Evolutionary conservation across 345 rosid genomes (phyloP), one percentile per base, ranked within the genome.

Genomic region (Mangifera indica): DNA sequence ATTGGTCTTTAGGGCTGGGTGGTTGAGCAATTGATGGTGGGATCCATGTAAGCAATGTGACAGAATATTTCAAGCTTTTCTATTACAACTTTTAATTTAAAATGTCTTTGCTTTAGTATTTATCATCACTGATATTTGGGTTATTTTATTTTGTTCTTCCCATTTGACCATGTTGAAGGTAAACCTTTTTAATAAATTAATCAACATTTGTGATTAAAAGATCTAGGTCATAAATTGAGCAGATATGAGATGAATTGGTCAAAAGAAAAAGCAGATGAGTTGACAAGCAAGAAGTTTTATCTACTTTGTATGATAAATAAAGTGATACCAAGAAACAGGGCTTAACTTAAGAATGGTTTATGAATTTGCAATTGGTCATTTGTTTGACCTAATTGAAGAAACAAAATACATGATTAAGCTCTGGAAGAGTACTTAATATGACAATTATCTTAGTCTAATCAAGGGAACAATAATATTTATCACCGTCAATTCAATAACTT

Each of bases 11-110:
- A 24, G 54, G 67, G 51, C 21, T 29, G 77, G 67, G 67, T 46
- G 32, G 20, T 48, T 72, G 65, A 46, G 63, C 46, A 58, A 67
- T 72, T 60, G 76, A 66, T 74, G 65, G 78, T 81, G 83, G 83
- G 78, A 79, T 79, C 78, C 67, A 74, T 70, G 85, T 75, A 84
- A 79, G 74, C 72, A 59, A 42, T 51, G 61, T 57, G 60, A 54
- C 76, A 72, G 21, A 52, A 29, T 20, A 13, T 42, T 54, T 58
- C 51, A 58, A 54, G 40, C 70, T 68, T 73, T 37, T 56, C 64
- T 71, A 76, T 49, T 61, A 58, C 32, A 52, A 64, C 78, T 78
- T 29, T 78, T 73, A 73, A 78, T 81, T 78, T 79, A 83, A 81
- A 78, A 37, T 37, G 42, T 46, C 55, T 69, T 77, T 74, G 81